Evolutionary conservation across 805 yeast genomes (phyloP), one percentile per base, ranked within the genome.

Genomic region (Limtongia smithiae): DNA sequence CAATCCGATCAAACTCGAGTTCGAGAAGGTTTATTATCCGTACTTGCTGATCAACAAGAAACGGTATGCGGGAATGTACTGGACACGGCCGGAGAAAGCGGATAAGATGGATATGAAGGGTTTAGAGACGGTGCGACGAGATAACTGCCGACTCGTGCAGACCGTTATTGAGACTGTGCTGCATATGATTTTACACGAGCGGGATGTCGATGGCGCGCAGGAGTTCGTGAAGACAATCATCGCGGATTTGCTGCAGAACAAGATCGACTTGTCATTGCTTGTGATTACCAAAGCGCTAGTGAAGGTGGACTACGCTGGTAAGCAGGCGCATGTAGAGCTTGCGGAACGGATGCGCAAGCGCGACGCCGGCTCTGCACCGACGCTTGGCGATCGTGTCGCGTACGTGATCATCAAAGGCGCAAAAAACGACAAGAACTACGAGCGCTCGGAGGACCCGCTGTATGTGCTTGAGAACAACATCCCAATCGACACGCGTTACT

Each of bases 91-190:
- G 0, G 80, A 86, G n/a, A 87, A 86, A 57, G 87, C 79, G 62
- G 98, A 94, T 67, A 93, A 93, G 69, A 83, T 93, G 89, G 99
- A 93, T 66, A 91, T 97, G 30, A 93, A 93, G 64, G 99, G 99
- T 67, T 84, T 93, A 54, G 99, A 95, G 63, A 93, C 98, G 0
- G 99, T 93, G 37, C 82, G 99, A 68, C 81, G 99, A 74, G 99
- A 93, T 65, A 94, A 95, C 58, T 93, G 99, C 68, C 79, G 95
- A 36, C 71, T 93, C 58, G 98, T 94, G 3, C 96, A 90, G 60
- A 84, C 86, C 62, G 98, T 94, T 17, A 86, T 93, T 68, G 94
- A 96, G 18, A 85, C 87, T 50, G 95, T 93, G 1, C 71, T 93
- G 62, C 87, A 86, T 54, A 77, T 79, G 54, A 88, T 94, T 51